Base-by-base conservation (phyloP, 257 asterid species). In the Ilex asprella region DNA sequence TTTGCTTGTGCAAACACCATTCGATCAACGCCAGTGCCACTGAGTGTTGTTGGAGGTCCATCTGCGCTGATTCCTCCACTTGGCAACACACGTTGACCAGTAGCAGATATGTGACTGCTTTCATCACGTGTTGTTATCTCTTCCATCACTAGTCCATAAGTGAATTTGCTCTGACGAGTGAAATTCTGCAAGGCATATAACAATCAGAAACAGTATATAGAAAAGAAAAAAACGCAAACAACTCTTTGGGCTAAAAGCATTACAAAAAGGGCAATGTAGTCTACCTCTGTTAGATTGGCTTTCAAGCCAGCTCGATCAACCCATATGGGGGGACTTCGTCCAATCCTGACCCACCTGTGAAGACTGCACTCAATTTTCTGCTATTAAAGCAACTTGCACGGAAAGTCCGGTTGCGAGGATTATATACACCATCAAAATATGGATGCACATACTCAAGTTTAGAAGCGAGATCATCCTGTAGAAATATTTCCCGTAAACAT, bases 41-140 rank as follows among this genome's bases (percentile, higher is more conserved):
- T 93, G 64, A 93, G 94, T 30, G 99, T 93, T 43, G 99, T 93
- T 30, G 99, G 97, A 59, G 99, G 99, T 70, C 99, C 99, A 81
- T 93, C 99, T 31, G 87, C 85, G 66, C 97, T 89, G 63, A 87
- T 81, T 73, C 97, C 97, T 61, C 99, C 99, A 77, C 86, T 89
- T 50, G 99, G 95, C 78, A 93, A 64, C 63, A 93, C 77, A 78
- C 99, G 81, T 74, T 89, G 99, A 62, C 97, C 97, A 64, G 81
- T 83, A 58, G 99, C 72, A 73, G 96, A 72, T 39, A 93, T 93
- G 72, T 89, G 86, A 66, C 99, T 89, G 92, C 89, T 78, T 76
- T 93, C 99, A 66, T 89, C 99, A 41, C 99, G 99, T 10, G 97
- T 93, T 52, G 94, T 87, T 69, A 93, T 87, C 76, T 93, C 97